Percentiles rank a stretch among this genome's conserved stretches.
These are phyloP conservation scores for Dendrobium catenatum DNA, from an alignment of 106 monocot genomes.

Conservation along the genomic window DNA sequence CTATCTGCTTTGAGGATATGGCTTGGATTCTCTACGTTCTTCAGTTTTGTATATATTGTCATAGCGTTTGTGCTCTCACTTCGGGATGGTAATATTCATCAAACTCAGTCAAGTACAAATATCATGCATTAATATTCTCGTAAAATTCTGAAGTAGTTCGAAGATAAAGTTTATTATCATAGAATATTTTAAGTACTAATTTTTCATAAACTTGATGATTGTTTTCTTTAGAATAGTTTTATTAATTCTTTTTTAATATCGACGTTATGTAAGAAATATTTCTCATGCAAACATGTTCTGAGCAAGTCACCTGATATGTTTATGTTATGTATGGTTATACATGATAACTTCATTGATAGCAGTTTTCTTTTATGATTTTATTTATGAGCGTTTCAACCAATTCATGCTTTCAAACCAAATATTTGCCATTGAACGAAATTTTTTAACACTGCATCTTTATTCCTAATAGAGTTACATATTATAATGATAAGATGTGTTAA, in stretches of 20 bases:
- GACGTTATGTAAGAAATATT: background rate
- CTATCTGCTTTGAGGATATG: conserved; percentile 85
- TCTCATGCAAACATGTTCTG: background rate
- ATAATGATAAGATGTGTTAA: too few relatives aligned
- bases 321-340: background rate
- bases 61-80: conserved; percentile 65
- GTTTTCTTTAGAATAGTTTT: background rate
- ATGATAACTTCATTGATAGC: background rate
- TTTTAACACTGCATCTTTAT: too few relatives aligned
- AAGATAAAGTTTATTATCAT: background rate
- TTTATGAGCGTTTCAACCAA: too few relatives aligned
- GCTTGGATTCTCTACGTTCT: conserved; percentile 85
- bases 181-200: background rate
- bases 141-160: background rate
- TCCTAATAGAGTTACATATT: too few relatives aligned
- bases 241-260: background rate
- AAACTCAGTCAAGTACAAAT: background rate
- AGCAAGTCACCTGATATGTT: too few relatives aligned
- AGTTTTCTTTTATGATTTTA: too few relatives aligned
- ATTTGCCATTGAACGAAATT: too few relatives aligned
- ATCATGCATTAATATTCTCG: background rate
- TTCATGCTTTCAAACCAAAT: too few relatives aligned
- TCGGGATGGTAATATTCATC: conserved; percentile 57
- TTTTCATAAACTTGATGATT: background rate
- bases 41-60: conserved; percentile 77